These are phyloP conservation scores for Chlamydomonas sphaeroides DNA, from an alignment of 139 green algal genomes.

Conservation along the genomic window DNA sequence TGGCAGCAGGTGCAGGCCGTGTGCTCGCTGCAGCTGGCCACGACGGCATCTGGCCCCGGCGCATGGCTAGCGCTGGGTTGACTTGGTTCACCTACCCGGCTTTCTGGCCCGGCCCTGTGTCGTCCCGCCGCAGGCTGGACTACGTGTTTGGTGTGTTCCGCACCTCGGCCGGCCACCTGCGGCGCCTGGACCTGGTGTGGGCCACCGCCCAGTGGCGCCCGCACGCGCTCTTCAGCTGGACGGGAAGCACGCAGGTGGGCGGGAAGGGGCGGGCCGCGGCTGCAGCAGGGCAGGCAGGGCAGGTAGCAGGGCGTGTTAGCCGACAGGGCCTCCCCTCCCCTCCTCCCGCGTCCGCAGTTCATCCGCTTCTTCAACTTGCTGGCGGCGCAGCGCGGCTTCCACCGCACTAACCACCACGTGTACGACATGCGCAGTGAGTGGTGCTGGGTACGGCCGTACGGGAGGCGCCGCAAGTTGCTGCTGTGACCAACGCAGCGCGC, in stretches of 20 bases:
- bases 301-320: background rate
- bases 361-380: constrained; percentile 4
- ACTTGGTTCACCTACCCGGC: too few relatives aligned
- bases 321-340: background rate
- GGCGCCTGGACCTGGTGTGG: constrained; percentile 30
- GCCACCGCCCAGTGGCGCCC: background rate
- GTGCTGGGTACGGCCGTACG: background rate
- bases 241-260: too few relatives aligned
- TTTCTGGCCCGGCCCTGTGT: background rate
- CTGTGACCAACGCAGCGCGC: too few relatives aligned
- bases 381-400: background rate
- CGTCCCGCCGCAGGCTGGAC: background rate
- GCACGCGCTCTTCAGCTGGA: constrained; percentile 35
- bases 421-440: constrained; percentile 4
- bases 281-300: too few relatives aligned
- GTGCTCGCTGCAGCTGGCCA: too few relatives aligned
- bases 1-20: too few relatives aligned
- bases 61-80: background rate
- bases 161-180: background rate
- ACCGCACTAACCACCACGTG: constrained; percentile 15
- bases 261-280: too few relatives aligned
- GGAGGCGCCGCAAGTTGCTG: too few relatives aligned
- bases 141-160: constrained; percentile 30
- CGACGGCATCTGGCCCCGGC: too few relatives aligned
- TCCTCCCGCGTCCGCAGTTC: background rate